Conservation (phyloP, 2,329 filamentous ascomycete genomes). For the Fusarium metavorans region DNA sequence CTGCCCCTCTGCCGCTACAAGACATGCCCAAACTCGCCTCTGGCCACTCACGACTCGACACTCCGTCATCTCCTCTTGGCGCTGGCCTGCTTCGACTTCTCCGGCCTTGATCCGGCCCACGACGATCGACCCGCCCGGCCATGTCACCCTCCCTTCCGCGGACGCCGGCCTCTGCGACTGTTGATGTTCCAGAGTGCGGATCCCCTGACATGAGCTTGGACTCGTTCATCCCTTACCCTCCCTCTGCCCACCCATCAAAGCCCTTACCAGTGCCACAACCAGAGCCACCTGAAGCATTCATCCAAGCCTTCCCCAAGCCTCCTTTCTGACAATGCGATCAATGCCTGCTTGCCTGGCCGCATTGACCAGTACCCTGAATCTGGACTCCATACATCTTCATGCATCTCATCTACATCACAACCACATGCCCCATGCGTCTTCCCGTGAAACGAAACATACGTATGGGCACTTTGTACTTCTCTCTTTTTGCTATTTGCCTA, state of each 20-base stretch:
- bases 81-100: not conserved
- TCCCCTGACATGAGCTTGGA: constrained; percentile 3
- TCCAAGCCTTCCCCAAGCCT: not conserved
- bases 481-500: constrained; percentile 17
- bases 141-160: not conserved
- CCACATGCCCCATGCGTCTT: constrained; percentile 1
- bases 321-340: not conserved
- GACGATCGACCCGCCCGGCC: constrained; percentile 1
- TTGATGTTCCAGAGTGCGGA: constrained; percentile 7
- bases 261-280: not conserved
- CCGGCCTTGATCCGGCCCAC: not conserved
- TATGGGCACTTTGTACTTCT: constrained; percentile 8
- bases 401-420: constrained; percentile 1
- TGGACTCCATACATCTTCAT: not conserved
- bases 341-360: not conserved
- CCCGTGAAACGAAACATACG: not conserved
- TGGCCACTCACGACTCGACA: not conserved
- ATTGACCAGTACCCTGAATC: constrained; percentile 5
- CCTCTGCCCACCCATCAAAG: not conserved
- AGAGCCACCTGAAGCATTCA: not conserved
- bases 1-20: not conserved
- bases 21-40: not conserved
- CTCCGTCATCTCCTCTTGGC: not conserved
- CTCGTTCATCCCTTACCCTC: constrained; percentile 7
- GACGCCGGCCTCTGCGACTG: not conserved